Evolutionary conservation across 2,329 filamentous ascomycete species (phyloP).

Genomic region (Colletotrichum sansevieriae): DNA sequence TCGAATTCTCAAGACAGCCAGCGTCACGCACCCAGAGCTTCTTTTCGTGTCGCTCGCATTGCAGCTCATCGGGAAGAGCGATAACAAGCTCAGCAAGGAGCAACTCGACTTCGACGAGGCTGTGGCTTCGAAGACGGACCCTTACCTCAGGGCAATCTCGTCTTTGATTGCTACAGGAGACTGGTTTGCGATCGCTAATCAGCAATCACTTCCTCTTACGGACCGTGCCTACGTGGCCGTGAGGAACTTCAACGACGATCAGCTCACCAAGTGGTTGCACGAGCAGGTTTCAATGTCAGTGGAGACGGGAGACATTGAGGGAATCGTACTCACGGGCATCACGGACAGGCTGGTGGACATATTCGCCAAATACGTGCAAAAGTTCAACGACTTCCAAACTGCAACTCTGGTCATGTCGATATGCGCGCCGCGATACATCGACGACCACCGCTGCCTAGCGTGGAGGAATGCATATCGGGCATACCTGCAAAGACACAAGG

Average conservation of each 20-base stretch:
- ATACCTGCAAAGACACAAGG: slow-evolving; percentile 79
- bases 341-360: slow-evolving; percentile 80
- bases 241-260: slow-evolving; percentile 72
- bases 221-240: slow-evolving; percentile 83
- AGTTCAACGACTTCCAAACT: slow-evolving; percentile 83
- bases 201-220: slow-evolving; percentile 78
- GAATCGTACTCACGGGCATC: slow-evolving; percentile 82
- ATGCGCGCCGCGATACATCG: slow-evolving; percentile 80
- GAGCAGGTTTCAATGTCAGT: slow-evolving; percentile 73
- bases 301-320: slow-evolving; percentile 79
- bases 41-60: slow-evolving; percentile 76
- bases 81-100: slow-evolving; percentile 58
- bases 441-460: slow-evolving; percentile 79
- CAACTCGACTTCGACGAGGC: slow-evolving; percentile 70
- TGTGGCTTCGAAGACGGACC: slow-evolving; percentile 75
- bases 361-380: slow-evolving; percentile 80
- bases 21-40: slow-evolving; percentile 72
- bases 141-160: slow-evolving; percentile 84
- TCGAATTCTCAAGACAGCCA: slow-evolving; percentile 76
- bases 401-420: slow-evolving; percentile 81
- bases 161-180: slow-evolving; percentile 82
- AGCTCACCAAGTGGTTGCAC: slow-evolving; percentile 76
- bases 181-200: slow-evolving; percentile 80
- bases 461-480: slow-evolving; percentile 81
- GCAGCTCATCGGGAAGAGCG: slow-evolving; percentile 70